phyloP scores from a whole-genome alignment of 1,284 basidiomycete species.

The Austroboletus niveus region DNA sequence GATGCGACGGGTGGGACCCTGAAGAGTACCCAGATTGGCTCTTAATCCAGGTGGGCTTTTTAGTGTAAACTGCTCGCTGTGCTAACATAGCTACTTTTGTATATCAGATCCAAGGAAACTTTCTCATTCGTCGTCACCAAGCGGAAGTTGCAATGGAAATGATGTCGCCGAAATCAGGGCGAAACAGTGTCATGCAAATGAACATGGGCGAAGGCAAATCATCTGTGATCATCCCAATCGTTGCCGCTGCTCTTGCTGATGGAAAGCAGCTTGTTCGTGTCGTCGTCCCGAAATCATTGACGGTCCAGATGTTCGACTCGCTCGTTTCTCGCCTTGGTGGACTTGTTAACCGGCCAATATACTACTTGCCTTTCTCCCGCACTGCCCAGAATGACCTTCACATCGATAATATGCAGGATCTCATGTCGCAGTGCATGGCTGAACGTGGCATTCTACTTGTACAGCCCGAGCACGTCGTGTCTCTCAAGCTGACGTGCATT shows the following conservation, averaged over 20 bases:
- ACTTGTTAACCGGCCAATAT: background rate
- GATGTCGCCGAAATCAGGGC: background rate
- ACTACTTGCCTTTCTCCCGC: background rate
- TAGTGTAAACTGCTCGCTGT: background rate
- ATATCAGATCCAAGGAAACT: no score
- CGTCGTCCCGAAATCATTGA: background rate
- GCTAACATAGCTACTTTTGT: background rate
- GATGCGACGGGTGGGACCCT: background rate
- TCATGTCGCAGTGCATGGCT: background rate
- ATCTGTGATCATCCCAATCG: background rate
- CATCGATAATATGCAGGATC: background rate
- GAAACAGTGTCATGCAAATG: background rate
- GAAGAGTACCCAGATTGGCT: constrained; percentile 4
- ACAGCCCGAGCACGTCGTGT: background rate
- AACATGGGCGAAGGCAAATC: background rate
- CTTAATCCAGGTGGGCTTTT: constrained; percentile 16
- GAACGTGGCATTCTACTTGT: background rate
- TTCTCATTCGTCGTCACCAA: background rate
- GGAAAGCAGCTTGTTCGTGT: background rate
- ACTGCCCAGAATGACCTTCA: background rate
- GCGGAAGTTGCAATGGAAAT: background rate
- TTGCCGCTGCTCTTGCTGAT: background rate
- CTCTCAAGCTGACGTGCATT: background rate
- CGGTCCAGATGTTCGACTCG: background rate
- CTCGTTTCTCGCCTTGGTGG: background rate